Evolutionary conservation across 2,329 filamentous ascomycete genomes (phyloP).

Genomic region (Zasmidium cellare): DNA sequence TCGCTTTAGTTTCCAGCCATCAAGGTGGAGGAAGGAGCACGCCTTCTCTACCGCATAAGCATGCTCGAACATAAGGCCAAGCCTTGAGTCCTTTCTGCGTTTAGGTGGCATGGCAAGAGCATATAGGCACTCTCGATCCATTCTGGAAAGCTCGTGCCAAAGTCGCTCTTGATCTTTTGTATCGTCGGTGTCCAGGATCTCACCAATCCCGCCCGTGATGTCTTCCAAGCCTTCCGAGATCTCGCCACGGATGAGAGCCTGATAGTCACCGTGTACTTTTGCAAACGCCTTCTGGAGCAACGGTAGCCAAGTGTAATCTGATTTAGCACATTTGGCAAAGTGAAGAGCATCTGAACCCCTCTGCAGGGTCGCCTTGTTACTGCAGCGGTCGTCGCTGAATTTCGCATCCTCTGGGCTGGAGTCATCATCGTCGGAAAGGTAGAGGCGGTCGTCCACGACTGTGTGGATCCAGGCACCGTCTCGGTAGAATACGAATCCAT

Average conservation of each 20-base stretch:
- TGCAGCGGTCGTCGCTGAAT: no score
- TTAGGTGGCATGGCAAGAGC: no score
- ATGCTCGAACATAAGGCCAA: constrained; percentile 1
- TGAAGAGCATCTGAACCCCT: constrained; percentile 73
- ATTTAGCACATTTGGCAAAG: constrained; percentile 71
- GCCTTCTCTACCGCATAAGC: constrained; percentile 6
- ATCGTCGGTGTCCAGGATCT: constrained; percentile 16
- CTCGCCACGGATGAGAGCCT: constrained; percentile 70
- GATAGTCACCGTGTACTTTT: constrained; percentile 77
- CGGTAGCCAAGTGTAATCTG: constrained; percentile 78
- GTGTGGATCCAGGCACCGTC: constrained; percentile 88
- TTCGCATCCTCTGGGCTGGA: no score
- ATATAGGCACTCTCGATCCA: not conserved
- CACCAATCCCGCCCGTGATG: constrained; percentile 43
- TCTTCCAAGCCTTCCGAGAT: constrained; percentile 63
- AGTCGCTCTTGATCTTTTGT: constrained; percentile 13
- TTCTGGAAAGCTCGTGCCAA: constrained; percentile 2
- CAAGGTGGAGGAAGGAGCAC: constrained; percentile 3
- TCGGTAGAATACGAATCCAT: constrained; percentile 78
- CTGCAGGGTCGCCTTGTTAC: constrained; percentile 43
- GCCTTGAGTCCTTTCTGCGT: no score
- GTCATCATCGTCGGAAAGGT: no score
- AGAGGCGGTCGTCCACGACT: constrained; percentile 86
- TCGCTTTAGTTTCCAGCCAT: constrained; percentile 1
- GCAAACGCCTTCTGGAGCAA: constrained; percentile 78